Conservation (phyloP, 495 filamentous ascomycete species). For the Delitschia confertaspora region DNA sequence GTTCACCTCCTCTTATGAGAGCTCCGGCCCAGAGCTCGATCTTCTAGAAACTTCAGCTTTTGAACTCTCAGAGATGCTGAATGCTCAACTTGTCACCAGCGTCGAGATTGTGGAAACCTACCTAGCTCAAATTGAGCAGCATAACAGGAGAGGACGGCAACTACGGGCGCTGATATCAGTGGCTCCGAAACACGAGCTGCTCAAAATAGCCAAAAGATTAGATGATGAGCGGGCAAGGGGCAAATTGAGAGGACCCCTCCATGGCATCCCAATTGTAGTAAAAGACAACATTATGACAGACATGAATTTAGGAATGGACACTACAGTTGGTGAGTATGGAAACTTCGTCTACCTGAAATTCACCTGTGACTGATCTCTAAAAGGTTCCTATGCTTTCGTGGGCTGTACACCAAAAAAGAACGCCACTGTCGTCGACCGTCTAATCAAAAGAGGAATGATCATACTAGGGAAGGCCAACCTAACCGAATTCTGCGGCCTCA, state of each 20-base stretch:
- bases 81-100: slow-evolving; percentile 35
- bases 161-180: slow-evolving; percentile 37
- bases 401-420: slow-evolving; percentile 33
- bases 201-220: slow-evolving; percentile 30
- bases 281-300: slow-evolving; percentile 35
- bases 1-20: slow-evolving; percentile 14
- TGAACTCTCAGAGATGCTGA: slow-evolving; percentile 39
- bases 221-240: slow-evolving; percentile 34
- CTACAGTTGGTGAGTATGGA: slow-evolving; percentile 25
- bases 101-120: slow-evolving; percentile 43
- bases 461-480: slow-evolving; percentile 33
- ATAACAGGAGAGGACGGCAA: slow-evolving; percentile 35
- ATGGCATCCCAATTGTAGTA: slow-evolving; percentile 39
- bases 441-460: slow-evolving; percentile 31
- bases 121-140: slow-evolving; percentile 42
- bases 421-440: slow-evolving; percentile 31
- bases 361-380: too few relatives aligned
- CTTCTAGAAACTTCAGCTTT: slow-evolving; percentile 38
- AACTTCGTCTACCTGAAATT: too few relatives aligned
- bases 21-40: slow-evolving; percentile 27
- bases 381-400: slow-evolving; percentile 34
- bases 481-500: slow-evolving; percentile 32
- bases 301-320: slow-evolving; percentile 27
- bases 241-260: slow-evolving; percentile 33
- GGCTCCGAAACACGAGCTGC: slow-evolving; percentile 31